Base-by-base conservation (phyloP, 305 asterid genomes). In the Salvia sclarea region DNA sequence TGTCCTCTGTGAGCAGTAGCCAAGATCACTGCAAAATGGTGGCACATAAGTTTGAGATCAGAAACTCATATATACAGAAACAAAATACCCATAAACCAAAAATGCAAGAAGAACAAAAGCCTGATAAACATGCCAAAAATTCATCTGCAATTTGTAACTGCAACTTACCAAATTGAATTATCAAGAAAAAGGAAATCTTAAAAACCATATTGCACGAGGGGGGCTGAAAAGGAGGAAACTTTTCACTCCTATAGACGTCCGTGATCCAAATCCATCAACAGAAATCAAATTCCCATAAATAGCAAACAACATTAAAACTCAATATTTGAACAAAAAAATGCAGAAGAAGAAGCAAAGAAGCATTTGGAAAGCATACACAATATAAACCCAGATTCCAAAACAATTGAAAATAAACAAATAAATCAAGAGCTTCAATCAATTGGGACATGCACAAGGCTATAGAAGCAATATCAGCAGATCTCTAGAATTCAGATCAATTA, bases 401-500 rank as follows among this genome's bases (percentile, higher is more conserved):
- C 66, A 53, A n/a, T 21, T 61, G 54, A 49, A 75, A 70, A 69
- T 37, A 62, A 73, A 37, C 74, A 44, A 76, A 68, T 31, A 22
- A 54, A 12, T 54, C 20, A 54, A 24, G 20, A 24, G 30, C 61
- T 70, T 64, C 14, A 48, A 79, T 76, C 80, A 73, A 74, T 81
- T 60, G 21, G 74, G 69, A 57, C 78, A 72, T 65, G 71, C 71
- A 74, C 25, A 62, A 61, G 78, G 64, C 72, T 62, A 60, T n/a
- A 58, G 54, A 54, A 76, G 16, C 61, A 22, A 9, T 11, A 21
- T 18, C n/a, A 52, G 74, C 30, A 85, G 92, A 88, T 88, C 97
- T 86, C 81, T 22, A 25, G 71, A 83, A 59, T 68, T 79, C 83
- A 82, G 92, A 88, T 88, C 92, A 88, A 77, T 76, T 44, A 66